Base-by-base conservation (phyloP, 805 yeast genomes). In the Komagataella populi region DNA sequence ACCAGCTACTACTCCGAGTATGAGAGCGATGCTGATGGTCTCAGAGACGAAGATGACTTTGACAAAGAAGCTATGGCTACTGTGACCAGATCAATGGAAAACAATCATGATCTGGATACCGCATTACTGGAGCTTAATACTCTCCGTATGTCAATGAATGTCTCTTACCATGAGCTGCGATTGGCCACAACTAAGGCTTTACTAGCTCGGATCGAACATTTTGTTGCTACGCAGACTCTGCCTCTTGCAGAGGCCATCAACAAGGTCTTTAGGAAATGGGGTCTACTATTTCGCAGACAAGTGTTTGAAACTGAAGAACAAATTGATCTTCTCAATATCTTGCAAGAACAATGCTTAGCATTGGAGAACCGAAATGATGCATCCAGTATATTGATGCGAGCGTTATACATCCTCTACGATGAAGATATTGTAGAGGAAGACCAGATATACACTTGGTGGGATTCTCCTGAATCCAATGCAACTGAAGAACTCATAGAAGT, bases 111-210 rank as follows among this genome's bases (percentile, higher is more conserved):
- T 60, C 73, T 88, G 54, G 97, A 91, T 63, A 90, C 96, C 12
- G 97, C 99, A 0, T 69, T 88, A 56, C 70, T 93, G 54, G 99
- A 93, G 69, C 76, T 93, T 60, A 91, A 91, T 64, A 93, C 99
- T 0, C 74, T 93, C 61, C 78, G 98, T 69, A 91, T 93, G 99
- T 87, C 96, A 60, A 85, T 90, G 93, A 88, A 93, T 64, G 99
- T 89, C 16, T 78, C 93, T 0, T 91, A 93, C 66, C 95, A 87
- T 60, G 96, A 90, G 62, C 97, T 93, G 12, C 78, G 97, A 63
- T 67, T 71, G 30, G 95, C 96, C 4, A 87, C 96, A 0, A 71
- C 81, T 43, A 72, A 73, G 44, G 93, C 97, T 0, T 70, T 93
- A 60, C 59, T 88, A 47, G 70, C 72, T 46, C 76, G 93, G 60